Conservation (phyloP, 805 yeast genomes). For the Saturnispora serradocipensis region DNA sequence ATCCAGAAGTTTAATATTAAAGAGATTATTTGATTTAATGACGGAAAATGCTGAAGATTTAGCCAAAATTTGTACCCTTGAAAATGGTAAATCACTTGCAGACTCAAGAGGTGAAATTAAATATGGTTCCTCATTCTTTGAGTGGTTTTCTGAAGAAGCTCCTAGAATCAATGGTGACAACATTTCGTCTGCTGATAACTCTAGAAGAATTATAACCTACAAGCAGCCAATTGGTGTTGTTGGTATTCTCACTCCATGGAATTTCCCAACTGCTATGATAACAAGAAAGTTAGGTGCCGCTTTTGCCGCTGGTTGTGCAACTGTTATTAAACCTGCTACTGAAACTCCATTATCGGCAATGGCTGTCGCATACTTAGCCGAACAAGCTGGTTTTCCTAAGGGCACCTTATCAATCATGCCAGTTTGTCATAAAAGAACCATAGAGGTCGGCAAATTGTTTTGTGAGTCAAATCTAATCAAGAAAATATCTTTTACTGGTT, state of each 20-base stretch:
- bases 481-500: conserved; percentile 65
- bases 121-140: conserved; percentile 45
- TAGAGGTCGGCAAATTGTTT: conserved; percentile 50
- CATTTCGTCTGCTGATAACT: conserved; percentile 48
- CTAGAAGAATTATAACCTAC: conserved; percentile 52
- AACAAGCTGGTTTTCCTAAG: conserved; percentile 53
- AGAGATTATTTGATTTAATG: conserved; percentile 41
- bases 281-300: conserved; percentile 66
- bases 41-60: conserved; percentile 39
- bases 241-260: conserved; percentile 68
- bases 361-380: conserved; percentile 41
- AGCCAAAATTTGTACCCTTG: conserved; percentile 49
- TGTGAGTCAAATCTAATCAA: conserved; percentile 53
- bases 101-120: conserved; percentile 53
- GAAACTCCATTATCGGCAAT: conserved; percentile 60
- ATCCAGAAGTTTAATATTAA: conserved; percentile 36
- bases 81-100: conserved; percentile 48
- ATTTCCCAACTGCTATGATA: conserved; percentile 60
- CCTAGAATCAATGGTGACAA: conserved; percentile 55
- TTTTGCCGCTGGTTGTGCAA: conserved; percentile 56
- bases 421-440: conserved; percentile 61
- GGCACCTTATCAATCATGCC: conserved; percentile 56
- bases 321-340: conserved; percentile 56
- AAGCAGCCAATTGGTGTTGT: conserved; percentile 63
- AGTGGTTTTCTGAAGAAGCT: conserved; percentile 68